Base-by-base conservation (phyloP, 1,284 basidiomycete genomes). In the Macrocystidia cucumis region DNA sequence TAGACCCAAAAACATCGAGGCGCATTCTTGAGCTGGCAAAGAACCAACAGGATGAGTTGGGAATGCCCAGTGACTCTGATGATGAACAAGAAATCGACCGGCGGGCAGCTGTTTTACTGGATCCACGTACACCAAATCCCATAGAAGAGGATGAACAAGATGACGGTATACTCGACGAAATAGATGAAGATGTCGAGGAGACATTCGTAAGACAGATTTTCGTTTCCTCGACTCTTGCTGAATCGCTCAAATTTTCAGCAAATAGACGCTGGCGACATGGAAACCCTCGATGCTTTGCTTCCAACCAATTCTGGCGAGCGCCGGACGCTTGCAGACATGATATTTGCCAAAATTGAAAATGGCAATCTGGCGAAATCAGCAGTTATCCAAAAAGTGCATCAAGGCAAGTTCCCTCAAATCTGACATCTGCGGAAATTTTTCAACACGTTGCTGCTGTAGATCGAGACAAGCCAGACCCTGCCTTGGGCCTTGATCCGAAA, bases 401-500 rank as follows among this genome's bases (percentile, higher is more conserved):
- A 76, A 69, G 70, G 76, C 79, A 40, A 22, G 49, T 47, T 23
- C 27, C 35, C 26, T 28, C 21, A 18, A 13, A 9, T 20, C 28
- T 30, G 22, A 27, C 13, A 19, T 25, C 9, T 28, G 19, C 5
- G 25, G 16, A 11, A 9, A 25, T 34, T 12, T 36, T 46, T 37
- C 36, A 29, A 20, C 16, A 4, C 33, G 11, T 39, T 24, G 29
- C 9, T 8, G 31, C 28, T 29, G 2, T 43, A 81, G 82, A 78
- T 49, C 59, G 61, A 46, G 74, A 78, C 46, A 74, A 72, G 28
- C 87, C 82, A 7, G 85, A 95, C 61, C 89, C 91, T 12, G 81
- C 87, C n/a, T 75, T 86, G 23, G 95, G 95, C 2, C 74, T 98
- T 30, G 91, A 97, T 54, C 92, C 92, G n/a, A 91, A 91, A 59